Evolutionary conservation across 1,139 yeast genomes (phyloP).

Genomic region (Lodderomyces orthopsilosis): DNA sequence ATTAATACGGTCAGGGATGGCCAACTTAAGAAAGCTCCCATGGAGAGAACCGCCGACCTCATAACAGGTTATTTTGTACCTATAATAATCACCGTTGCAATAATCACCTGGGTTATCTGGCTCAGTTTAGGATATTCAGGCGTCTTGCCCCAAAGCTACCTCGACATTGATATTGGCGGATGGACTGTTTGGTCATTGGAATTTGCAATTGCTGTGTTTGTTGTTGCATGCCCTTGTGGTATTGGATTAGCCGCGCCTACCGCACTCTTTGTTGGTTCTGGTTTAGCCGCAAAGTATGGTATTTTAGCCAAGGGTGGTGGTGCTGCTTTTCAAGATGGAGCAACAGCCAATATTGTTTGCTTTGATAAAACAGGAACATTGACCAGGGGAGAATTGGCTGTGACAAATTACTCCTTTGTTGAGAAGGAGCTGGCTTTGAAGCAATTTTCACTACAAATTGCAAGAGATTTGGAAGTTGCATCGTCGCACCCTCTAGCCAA

Average conservation of each 20-base stretch:
- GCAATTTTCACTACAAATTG: slow-evolving; percentile 41
- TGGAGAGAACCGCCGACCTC: slow-evolving; percentile 68
- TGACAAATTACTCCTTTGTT: slow-evolving; percentile 46
- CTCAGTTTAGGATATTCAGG: slow-evolving; percentile 55
- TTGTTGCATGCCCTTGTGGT: slow-evolving; percentile 51
- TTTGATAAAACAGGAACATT: slow-evolving; percentile 82
- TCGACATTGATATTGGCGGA: slow-evolving; percentile 68
- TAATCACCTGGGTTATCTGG: slow-evolving; percentile 70
- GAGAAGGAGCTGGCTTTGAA: slow-evolving; percentile 18
- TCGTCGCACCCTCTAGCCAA: slow-evolving; percentile 70
- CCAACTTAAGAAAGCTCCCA: slow-evolving; percentile 70
- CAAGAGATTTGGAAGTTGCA: slow-evolving; percentile 60
- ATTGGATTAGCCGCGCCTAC: slow-evolving; percentile 50
- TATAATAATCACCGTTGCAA: slow-evolving; percentile 55
- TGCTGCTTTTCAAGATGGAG: slow-evolving; percentile 76
- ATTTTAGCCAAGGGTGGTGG: slow-evolving; percentile 81
- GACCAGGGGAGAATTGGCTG: slow-evolving; percentile 60
- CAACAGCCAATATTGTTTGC: slow-evolving; percentile 60
- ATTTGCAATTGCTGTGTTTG: slow-evolving; percentile 77
- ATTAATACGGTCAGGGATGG: slow-evolving; percentile 72
- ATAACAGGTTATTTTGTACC: slow-evolving; percentile 76
- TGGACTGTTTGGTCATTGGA: slow-evolving; percentile 78
- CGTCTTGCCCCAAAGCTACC: slow-evolving; percentile 49
- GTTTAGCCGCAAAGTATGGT: slow-evolving; percentile 55
- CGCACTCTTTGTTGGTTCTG: slow-evolving; percentile 47